A percentile compares a stretch with the other conserved stretches of the same genome.
These are phyloP conservation scores for Amoebophrya sp. DNA, from an alignment of 169 alveolate species.

Conservation along the genomic window DNA sequence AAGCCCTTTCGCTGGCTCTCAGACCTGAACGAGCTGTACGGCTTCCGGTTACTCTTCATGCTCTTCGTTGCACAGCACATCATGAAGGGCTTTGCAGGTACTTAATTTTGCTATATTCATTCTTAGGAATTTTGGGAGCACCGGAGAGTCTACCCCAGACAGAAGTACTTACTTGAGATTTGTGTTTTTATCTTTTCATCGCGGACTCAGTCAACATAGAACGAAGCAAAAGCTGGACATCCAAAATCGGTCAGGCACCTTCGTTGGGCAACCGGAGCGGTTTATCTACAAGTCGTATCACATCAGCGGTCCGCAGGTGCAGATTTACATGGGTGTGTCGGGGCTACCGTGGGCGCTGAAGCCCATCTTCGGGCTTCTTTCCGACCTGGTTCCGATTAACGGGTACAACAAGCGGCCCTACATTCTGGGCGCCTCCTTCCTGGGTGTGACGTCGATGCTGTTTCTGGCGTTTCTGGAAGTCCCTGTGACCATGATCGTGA, in stretches of 20 bases:
- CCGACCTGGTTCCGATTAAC: conserved; percentile 40
- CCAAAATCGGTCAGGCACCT: no score
- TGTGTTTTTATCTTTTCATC: no score
- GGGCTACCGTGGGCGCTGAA: conserved; percentile 46
- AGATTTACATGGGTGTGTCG: conserved; percentile 41
- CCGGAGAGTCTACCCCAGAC: no score
- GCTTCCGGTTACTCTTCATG: conserved; percentile 36
- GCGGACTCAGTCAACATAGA: no score
- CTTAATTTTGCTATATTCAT: no score
- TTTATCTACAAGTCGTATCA: conserved; percentile 34
- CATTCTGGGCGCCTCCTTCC: conserved; percentile 36
- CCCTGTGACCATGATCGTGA: conserved; percentile 26
- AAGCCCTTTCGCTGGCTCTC: background rate
- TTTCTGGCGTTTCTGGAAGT: conserved; percentile 30
- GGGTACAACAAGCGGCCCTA: conserved; percentile 49
- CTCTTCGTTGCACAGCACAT: conserved; percentile 43
- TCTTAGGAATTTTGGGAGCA: no score
- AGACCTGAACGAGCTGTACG: conserved; percentile 28
- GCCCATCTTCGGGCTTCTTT: conserved; percentile 47
- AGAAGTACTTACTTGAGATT: no score
- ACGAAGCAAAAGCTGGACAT: no score
- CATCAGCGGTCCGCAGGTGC: conserved; percentile 42
- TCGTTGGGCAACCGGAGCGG: conserved; percentile 27
- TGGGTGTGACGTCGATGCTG: conserved; percentile 36
- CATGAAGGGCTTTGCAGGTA: conserved; percentile 40